Percentiles rank a stretch among this genome's conserved stretches.
phyloP scores from a whole-genome alignment of 352 stramenopile species.

The Pythium rishiriense region DNA sequence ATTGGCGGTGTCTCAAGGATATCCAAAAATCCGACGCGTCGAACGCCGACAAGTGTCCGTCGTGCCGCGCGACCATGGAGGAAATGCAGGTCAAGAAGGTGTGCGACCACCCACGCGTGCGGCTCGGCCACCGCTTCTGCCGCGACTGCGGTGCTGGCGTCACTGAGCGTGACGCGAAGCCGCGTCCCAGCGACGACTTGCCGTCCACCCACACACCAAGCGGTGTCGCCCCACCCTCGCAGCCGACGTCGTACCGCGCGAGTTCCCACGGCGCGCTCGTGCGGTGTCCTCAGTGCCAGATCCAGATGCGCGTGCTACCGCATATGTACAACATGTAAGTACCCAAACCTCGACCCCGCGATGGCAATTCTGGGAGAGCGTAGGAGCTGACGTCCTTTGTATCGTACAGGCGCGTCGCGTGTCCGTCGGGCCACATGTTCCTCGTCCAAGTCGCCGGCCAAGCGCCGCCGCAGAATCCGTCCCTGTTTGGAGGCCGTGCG shows the following conservation, averaged over 20 bases:
- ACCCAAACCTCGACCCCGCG: too few species aligned
- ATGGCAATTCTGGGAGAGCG: too few species aligned
- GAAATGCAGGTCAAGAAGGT: slow-evolving; percentile 86
- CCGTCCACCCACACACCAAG: neutral
- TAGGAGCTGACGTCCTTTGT: slow-evolving; percentile 5
- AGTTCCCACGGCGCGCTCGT: slow-evolving; percentile 85
- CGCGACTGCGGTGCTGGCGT: slow-evolving; percentile 67
- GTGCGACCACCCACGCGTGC: slow-evolving; percentile 84
- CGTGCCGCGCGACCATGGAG: slow-evolving; percentile 68
- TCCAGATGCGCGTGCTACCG: slow-evolving; percentile 85
- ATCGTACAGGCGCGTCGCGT: slow-evolving; percentile 58
- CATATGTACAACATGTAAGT: slow-evolving; percentile 91
- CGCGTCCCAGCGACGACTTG: slow-evolving; percentile 44
- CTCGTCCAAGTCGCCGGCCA: slow-evolving; percentile 74
- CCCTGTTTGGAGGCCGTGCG: slow-evolving; percentile 10
- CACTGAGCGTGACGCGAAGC: slow-evolving; percentile 68
- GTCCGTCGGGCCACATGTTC: slow-evolving; percentile 85
- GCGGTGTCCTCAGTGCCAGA: slow-evolving; percentile 82
- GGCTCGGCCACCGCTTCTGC: slow-evolving; percentile 75
- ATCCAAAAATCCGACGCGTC: slow-evolving; percentile 78
- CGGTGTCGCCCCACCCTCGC: slow-evolving; percentile 24
- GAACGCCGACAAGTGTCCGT: slow-evolving; percentile 86
- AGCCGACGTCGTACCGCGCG: slow-evolving; percentile 72
- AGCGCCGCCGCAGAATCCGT: neutral
- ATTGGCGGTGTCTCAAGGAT: slow-evolving; percentile 83